phyloP scores from a whole-genome alignment of 768 basidiomycete species.

The Pisolithus tinctorius region DNA sequence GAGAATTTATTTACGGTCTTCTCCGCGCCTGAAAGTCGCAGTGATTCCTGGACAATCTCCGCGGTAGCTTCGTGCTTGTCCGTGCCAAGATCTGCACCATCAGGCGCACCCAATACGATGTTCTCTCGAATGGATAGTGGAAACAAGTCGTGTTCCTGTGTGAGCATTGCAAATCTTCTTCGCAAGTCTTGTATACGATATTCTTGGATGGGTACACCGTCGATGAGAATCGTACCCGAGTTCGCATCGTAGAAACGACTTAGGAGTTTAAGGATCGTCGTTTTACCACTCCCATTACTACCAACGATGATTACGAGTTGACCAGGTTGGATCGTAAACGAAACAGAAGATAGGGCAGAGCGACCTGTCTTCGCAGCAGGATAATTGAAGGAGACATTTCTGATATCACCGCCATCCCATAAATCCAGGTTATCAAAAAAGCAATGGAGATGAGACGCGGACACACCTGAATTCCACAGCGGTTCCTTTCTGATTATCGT shows the following conservation, averaged over 20 bases:
- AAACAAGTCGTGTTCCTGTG: conserved; percentile 33
- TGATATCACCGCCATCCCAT: conserved; percentile 10
- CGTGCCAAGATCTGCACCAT: conserved; percentile 3
- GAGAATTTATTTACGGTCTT: conserved; percentile 33
- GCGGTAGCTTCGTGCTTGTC: conserved; percentile 1
- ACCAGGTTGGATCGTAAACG: conserved; percentile 26
- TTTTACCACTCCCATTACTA: conserved; percentile 28
- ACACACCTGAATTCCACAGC: conserved; percentile 14
- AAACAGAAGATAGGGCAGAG: conserved; percentile 19
- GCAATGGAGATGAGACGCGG: too few relatives aligned
- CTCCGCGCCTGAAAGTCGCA: conserved; percentile 33
- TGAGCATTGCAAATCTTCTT: conserved; percentile 33
- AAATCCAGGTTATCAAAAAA: too few relatives aligned
- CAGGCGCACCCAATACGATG: conserved; percentile 28
- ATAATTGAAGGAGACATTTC: conserved; percentile 48
- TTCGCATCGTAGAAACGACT: conserved; percentile 26
- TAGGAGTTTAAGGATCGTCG: conserved; percentile 36
- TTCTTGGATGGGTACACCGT: conserved; percentile 28
- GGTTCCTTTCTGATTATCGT: conserved; percentile 9
- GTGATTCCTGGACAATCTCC: conserved; percentile 12
- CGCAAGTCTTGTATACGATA: conserved; percentile 31
- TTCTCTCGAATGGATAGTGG: conserved; percentile 36
- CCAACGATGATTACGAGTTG: conserved; percentile 31
- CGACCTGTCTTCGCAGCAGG: conserved; percentile 30
- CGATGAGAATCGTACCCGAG: conserved; percentile 33